Base-by-base conservation (phyloP, 2,329 filamentous ascomycete species). In the Diaporthe sp. region DNA sequence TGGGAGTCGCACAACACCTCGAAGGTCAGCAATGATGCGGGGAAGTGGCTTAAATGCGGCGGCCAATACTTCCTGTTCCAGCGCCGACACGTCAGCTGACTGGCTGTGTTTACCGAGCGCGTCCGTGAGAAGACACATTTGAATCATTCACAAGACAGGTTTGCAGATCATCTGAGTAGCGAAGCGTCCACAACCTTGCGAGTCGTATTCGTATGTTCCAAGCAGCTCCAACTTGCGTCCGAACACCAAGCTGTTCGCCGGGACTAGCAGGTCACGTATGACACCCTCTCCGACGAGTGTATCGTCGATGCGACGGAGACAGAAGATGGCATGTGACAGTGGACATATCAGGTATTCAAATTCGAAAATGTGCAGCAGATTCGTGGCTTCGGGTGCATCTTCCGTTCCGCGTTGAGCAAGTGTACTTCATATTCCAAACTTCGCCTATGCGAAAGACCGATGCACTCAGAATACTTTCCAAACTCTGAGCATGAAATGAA, bases 1-100 rank as follows among this genome's bases (percentile, higher is more conserved):
- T 53, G 46, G 46, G 46, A 42, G 34, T 34, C 19, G 49, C 65
- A 68, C 46, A 42, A 55, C 31, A 55, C 13, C 46, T 39, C 31
- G 1, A n/a, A 13, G 8, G n/a, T 53, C 46, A 55, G 49, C 49
- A 15, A 55, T 17, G 19, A 69, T 69, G 65, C 65, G 65, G 65
- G 49, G 49, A 69, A 69, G 9, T 28, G 65, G 65, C 49, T 69
- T 55, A 42, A 13, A 51, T 55, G 31, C 34, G 31, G 49, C 65
- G 65, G 65, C n/a, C 65, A 69, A 69, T 69, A 69, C 13, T 69
- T 69, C 65, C 65, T 55, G 22, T 69, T 69, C 65, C n/a, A 69
- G 65, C 65, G 13, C 15, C 34, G 34, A 69, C 65, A 22, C 65
- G 65, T 69, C 65, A 69, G 65, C 65, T 69, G 65, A 69, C 65